Conservation (phyloP, 2,329 filamentous ascomycete genomes). For the Cytospora leucostoma region DNA sequence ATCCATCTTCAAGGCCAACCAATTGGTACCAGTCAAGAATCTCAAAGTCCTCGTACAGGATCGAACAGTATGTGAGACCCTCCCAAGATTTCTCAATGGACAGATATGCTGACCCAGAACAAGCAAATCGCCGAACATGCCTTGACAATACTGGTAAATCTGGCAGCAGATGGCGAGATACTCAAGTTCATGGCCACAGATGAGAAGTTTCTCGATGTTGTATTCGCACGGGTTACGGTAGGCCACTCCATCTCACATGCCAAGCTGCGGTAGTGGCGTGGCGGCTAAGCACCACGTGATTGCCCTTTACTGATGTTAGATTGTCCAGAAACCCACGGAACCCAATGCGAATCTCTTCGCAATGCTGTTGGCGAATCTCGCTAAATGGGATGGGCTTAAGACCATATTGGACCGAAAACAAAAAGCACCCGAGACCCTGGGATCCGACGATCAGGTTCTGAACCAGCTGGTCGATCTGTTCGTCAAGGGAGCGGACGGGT, state of each 20-base stretch:
- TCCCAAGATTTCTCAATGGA: neutral
- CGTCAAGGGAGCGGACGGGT: slow-evolving; percentile 82
- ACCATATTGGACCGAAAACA: slow-evolving; percentile 69
- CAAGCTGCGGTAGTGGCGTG: neutral
- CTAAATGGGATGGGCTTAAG: slow-evolving; percentile 75
- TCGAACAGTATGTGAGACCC: slow-evolving; percentile 62
- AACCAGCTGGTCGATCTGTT: slow-evolving; percentile 96
- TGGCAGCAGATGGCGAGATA: slow-evolving; percentile 75
- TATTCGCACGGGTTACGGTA: slow-evolving; percentile 75
- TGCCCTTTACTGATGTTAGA: slow-evolving; percentile 26
- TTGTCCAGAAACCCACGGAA: slow-evolving; percentile 61
- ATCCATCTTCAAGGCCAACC: slow-evolving; percentile 78
- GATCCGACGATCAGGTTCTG: slow-evolving; percentile 71
- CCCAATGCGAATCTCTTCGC: slow-evolving; percentile 80
- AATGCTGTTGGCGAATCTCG: slow-evolving; percentile 91
- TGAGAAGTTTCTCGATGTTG: slow-evolving; percentile 74
- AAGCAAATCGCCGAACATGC: slow-evolving; percentile 92
- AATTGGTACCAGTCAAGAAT: slow-evolving; percentile 78
- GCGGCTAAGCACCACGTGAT: neutral
- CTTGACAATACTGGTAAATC: slow-evolving; percentile 84
- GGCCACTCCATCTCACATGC: slow-evolving; percentile 37
- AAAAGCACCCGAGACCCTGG: slow-evolving; percentile 67
- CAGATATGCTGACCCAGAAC: slow-evolving; percentile 5
- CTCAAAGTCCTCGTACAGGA: slow-evolving; percentile 86
- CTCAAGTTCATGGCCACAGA: slow-evolving; percentile 73